These are phyloP conservation scores for Datura wrightii DNA, from an alignment of 257 asterid species.

Conservation along the genomic window DNA sequence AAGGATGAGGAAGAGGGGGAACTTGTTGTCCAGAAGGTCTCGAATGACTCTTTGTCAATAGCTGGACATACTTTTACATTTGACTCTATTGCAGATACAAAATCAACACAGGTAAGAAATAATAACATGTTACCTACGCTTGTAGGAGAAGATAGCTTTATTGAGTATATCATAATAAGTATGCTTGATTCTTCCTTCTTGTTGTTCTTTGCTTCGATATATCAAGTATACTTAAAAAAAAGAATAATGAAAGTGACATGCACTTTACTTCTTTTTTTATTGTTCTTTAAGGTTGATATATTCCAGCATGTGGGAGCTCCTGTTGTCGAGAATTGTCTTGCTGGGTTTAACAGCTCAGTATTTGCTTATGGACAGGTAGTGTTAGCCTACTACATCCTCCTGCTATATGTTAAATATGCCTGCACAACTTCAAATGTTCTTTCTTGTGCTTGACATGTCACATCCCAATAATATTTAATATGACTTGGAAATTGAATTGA, in stretches of 20 bases:
- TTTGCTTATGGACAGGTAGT: conserved; percentile 98
- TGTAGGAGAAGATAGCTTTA: conserved; percentile 7
- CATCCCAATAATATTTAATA: neutral
- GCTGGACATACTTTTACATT: conserved; percentile 83
- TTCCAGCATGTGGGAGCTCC: conserved; percentile 94
- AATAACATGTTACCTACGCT: neutral
- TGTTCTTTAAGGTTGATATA: conserved; percentile 71
- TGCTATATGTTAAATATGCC: conserved; percentile 8
- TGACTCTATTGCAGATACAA: conserved; percentile 83
- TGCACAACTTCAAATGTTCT: neutral
- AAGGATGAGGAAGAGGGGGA: conserved; percentile 82
- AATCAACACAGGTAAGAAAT: conserved; percentile 75
- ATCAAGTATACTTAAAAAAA: neutral
- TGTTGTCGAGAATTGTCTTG: conserved; percentile 88
- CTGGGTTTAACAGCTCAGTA: conserved; percentile 97
- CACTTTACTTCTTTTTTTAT: conserved; percentile 20
- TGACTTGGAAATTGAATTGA: conserved; percentile 30
- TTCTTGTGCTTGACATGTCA: neutral
- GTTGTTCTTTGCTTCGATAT: conserved; percentile 4
- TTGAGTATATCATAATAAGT: neutral
- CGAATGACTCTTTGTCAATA: conserved; percentile 73
- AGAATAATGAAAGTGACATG: neutral
- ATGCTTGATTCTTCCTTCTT: neutral
- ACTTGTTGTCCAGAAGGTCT: conserved; percentile 61
- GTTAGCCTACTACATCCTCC: neutral